Evolutionary conservation across 208 protist genomes (phyloP), one percentile per base, ranked within the genome.

Genomic region (Novymonas esmeraldas): DNA sequence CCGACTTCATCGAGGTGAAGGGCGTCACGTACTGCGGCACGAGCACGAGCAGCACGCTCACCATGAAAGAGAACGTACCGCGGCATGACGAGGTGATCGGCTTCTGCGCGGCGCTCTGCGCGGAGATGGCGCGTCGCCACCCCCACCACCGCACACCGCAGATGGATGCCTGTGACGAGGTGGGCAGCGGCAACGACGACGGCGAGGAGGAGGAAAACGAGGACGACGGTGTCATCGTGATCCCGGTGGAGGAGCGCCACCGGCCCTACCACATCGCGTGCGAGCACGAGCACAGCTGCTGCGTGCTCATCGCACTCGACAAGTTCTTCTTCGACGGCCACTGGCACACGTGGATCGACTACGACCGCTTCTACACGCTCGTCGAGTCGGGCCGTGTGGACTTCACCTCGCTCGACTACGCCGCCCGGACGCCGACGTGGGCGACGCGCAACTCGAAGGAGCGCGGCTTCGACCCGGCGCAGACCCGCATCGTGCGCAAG

Each of bases 1-100:
- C 97, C 6, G 88, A 98, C 76, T 97, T 98, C 66, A 95, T 98
- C 59, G 97, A 98, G 56, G 89, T 98, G 54, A 98, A 98, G 78
- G 94, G 94, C 10, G 94, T 98, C 29, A 98, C 95, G 7, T 98
- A 92, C 77, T 98, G 94, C 69, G 95, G 95, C 26, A 92, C 89
- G 11, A 87, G 85, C 64, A 80, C 76, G 26, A 94, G 78, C 39
- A 90, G 78, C 45, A 92, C 83, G 22, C 74, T 98, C 10, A 94
- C 78, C 42, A 98, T 98, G 94, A 92, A 91, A 55, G 79, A 79
- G 2, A 98, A 98, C 76, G 95, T 98, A 13, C 96, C 96, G 13
- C 93, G 84, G 18, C 96, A 98, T 69, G 82, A 91, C n/a, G 95
- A 98, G 70, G 94, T 98, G 36, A 78, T 98, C 16, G n/a, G 65